Percentiles rank a stretch among this genome's conserved stretches.
These are phyloP conservation scores for Tuber indicum DNA, from an alignment of 495 filamentous ascomycete genomes.

Conservation along the genomic window DNA sequence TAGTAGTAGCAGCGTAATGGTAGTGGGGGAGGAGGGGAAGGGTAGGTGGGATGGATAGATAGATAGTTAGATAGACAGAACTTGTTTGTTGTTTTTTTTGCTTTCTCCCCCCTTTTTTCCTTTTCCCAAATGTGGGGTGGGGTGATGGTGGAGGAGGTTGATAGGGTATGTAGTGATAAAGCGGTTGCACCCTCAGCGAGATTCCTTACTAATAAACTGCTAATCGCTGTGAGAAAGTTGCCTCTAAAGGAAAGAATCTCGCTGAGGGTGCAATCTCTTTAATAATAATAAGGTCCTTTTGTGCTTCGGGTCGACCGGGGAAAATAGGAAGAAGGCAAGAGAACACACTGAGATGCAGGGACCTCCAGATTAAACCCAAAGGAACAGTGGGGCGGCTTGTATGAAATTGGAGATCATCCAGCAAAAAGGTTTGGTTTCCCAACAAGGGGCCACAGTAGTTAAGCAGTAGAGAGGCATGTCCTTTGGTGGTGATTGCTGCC, in stretches of 20 bases:
- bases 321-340: neutral
- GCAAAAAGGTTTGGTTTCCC: neutral
- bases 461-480: neutral
- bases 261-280: too few species aligned
- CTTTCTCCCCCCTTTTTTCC: neutral
- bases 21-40: neutral
- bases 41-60: neutral
- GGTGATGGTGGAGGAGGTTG: neutral
- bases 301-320: neutral
- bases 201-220: too few species aligned
- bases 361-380: conserved; percentile 11
- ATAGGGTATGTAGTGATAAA: neutral
- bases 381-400: conserved; percentile 11
- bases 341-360: neutral
- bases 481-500: neutral
- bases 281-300: neutral
- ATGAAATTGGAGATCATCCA: conserved; percentile 14
- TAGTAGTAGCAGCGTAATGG: too few species aligned
- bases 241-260: too few species aligned
- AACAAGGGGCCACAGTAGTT: neutral
- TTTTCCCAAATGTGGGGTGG: neutral
- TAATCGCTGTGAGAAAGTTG: too few species aligned
- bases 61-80: neutral
- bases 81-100: neutral
- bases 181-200: too few species aligned